These are phyloP conservation scores for Cercis canadensis DNA, from an alignment of 306 rosid species.

Conservation along the genomic window DNA sequence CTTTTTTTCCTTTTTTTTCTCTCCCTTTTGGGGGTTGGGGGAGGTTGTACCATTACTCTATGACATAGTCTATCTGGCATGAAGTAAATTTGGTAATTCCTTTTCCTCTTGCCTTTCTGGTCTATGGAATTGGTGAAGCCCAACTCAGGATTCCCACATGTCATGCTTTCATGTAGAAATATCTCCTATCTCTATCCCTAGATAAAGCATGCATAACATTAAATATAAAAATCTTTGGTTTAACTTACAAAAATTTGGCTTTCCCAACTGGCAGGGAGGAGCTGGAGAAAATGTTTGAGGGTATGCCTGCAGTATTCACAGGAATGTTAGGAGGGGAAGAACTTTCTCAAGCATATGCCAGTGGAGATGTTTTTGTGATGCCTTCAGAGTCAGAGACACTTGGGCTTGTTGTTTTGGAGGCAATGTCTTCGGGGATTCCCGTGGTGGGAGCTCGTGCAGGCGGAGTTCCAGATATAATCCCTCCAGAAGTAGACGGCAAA, in stretches of 20 bases:
- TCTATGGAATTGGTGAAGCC: neutral
- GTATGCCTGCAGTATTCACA: conserved; percentile 93
- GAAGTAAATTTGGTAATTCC: neutral
- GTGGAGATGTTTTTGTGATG: conserved; percentile 93
- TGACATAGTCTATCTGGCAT: neutral
- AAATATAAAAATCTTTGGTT: neutral
- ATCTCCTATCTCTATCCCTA: neutral
- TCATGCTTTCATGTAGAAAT: neutral
- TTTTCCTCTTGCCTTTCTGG: neutral
- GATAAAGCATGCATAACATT: conserved; percentile 26
- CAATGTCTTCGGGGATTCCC: conserved; percentile 96
- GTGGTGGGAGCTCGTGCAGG: conserved; percentile 97
- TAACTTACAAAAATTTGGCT: conserved; percentile 18
- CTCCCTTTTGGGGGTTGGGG: neutral
- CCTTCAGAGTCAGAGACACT: conserved; percentile 98
- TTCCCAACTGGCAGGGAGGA: conserved; percentile 65
- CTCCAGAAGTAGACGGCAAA: conserved; percentile 83
- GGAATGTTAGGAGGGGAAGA: conserved; percentile 97
- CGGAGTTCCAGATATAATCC: conserved; percentile 93
- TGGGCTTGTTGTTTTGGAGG: conserved; percentile 93
- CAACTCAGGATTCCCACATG: neutral
- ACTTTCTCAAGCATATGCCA: conserved; percentile 94
- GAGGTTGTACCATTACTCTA: neutral
- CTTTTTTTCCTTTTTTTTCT: neutral
- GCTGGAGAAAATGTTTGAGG: conserved; percentile 84